Conservation (phyloP, 2,329 filamentous ascomycete genomes). For the Sporothrix dimorphospora region DNA sequence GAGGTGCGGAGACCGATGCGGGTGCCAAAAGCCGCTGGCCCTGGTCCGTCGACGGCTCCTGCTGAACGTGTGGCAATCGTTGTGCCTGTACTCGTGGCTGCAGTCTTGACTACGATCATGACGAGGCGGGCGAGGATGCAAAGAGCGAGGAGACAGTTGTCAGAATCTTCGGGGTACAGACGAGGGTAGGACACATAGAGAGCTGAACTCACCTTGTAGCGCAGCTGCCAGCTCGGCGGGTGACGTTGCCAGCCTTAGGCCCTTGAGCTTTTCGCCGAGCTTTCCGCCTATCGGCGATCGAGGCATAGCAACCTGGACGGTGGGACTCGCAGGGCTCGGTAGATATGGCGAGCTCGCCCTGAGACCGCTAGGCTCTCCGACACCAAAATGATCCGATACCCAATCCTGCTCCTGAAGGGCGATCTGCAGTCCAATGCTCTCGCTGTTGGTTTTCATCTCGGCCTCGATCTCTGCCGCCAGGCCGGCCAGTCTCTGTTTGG, state of each 20-base stretch:
- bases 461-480: slow-evolving; percentile 75
- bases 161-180: background rate
- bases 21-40: background rate
- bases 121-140: background rate
- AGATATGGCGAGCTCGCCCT: slow-evolving; percentile 32
- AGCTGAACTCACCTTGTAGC: slow-evolving; percentile 51
- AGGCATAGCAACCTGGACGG: slow-evolving; percentile 51
- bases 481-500: slow-evolving; percentile 75
- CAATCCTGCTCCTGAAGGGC: slow-evolving; percentile 80
- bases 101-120: background rate
- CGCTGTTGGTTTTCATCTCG: slow-evolving; percentile 73
- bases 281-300: slow-evolving; percentile 68
- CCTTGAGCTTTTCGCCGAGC: slow-evolving; percentile 77
- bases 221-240: slow-evolving; percentile 63
- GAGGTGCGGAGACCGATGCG: background rate
- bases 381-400: slow-evolving; percentile 81
- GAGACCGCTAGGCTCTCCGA: slow-evolving; percentile 44
- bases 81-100: background rate
- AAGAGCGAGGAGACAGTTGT: background rate
- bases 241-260: slow-evolving; percentile 76
- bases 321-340: slow-evolving; percentile 42
- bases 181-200: background rate
- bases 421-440: slow-evolving; percentile 85
- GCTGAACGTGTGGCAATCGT: background rate
- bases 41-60: background rate